Conservation (phyloP, 2,329 filamentous ascomycete genomes). For the Zopfia rhizophila region DNA sequence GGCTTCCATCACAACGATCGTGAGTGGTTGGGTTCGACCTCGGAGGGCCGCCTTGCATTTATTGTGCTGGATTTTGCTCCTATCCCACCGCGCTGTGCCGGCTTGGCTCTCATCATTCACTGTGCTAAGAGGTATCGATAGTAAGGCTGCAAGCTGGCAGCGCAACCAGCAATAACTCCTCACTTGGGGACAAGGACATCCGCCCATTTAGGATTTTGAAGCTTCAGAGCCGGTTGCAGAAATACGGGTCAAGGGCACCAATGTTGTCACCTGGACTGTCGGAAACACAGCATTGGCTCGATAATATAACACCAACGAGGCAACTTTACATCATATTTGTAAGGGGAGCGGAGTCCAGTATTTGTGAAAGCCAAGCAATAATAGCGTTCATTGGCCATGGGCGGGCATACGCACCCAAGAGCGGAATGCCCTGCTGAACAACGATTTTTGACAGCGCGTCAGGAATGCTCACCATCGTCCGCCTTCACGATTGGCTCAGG, state of each 20-base stretch:
- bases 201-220: no score
- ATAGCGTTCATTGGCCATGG: slow-evolving; percentile 15
- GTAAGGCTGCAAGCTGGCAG: background rate
- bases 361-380: slow-evolving; percentile 17
- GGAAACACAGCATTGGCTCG: no score
- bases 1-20: background rate
- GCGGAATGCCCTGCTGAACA: slow-evolving; percentile 20
- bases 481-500: slow-evolving; percentile 3
- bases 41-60: no score
- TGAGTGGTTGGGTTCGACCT: background rate
- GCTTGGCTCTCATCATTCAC: slow-evolving; percentile 41
- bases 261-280: no score
- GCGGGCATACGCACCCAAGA: slow-evolving; percentile 15
- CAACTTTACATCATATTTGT: slow-evolving; percentile 17
- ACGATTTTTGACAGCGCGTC: background rate
- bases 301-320: no score
- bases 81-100: slow-evolving; percentile 7
- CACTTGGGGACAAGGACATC: no score
- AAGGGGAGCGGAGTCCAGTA: slow-evolving; percentile 17
- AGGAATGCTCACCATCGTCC: slow-evolving; percentile 1
- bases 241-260: slow-evolving; percentile 8
- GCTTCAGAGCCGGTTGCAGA: background rate
- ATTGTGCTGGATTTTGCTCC: background rate
- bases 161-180: slow-evolving; percentile 5
- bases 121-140: slow-evolving; percentile 22